Evolutionary conservation across 768 basidiomycete genomes (phyloP).

Genomic region (Russula sp.): DNA sequence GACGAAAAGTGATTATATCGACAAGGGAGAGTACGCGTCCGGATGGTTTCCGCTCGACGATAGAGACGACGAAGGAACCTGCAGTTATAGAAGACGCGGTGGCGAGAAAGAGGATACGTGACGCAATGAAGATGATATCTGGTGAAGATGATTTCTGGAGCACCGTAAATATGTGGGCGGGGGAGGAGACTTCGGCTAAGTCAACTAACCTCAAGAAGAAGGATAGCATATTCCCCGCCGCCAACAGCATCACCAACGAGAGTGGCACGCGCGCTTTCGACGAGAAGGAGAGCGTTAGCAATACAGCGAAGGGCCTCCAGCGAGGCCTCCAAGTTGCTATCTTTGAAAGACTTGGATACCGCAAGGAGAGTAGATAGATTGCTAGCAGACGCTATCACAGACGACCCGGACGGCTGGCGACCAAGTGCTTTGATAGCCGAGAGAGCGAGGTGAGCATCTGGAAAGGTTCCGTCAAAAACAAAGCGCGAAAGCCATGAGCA

Average conservation of each 20-base stretch:
- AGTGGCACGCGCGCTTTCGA: conserved; percentile 53
- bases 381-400: conserved; percentile 45
- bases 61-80: conserved; percentile 41
- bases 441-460: conserved; percentile 66
- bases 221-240: conserved; percentile 53
- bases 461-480: background rate
- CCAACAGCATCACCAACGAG: conserved; percentile 54
- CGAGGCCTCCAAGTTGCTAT: conserved; percentile 47
- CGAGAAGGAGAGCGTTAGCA: conserved; percentile 72
- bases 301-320: conserved; percentile 69
- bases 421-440: conserved; percentile 71
- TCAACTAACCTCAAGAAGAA: conserved; percentile 52
- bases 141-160: conserved; percentile 53
- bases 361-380: conserved; percentile 55
- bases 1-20: conserved; percentile 54
- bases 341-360: conserved; percentile 48
- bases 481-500: background rate
- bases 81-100: conserved; percentile 51
- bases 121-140: conserved; percentile 67
- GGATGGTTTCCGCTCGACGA: conserved; percentile 60
- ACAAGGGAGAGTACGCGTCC: conserved; percentile 45
- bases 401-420: conserved; percentile 62
- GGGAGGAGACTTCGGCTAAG: background rate
- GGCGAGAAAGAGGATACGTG: conserved; percentile 69
- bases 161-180: background rate